These are phyloP conservation scores for Mimosa pudica DNA, from an alignment of 306 rosid species.

Conservation along the genomic window DNA sequence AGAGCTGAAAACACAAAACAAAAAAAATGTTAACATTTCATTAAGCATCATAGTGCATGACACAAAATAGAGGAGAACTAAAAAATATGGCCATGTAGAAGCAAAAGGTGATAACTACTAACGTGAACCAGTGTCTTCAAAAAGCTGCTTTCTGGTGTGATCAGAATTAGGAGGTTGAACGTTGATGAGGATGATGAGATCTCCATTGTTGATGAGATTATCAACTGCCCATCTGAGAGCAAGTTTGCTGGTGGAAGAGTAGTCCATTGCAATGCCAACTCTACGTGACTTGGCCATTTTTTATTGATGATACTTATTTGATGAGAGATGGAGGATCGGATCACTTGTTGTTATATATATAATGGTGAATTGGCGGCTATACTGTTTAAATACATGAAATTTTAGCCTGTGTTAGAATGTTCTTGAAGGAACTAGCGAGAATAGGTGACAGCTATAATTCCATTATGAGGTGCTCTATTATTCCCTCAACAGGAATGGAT, in stretches of 20 bases:
- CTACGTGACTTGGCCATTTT: constrained; percentile 48
- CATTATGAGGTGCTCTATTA: not conserved
- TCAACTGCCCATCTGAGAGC: constrained; percentile 74
- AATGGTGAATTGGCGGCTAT: constrained; percentile 1
- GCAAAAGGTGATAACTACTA: not conserved
- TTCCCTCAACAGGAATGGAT: not conserved
- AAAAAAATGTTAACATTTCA: not conserved
- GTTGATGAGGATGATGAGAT: constrained; percentile 60
- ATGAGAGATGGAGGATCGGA: constrained; percentile 2
- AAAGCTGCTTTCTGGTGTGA: constrained; percentile 67
- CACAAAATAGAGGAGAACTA: not conserved
- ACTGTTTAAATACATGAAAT: constrained; percentile 13
- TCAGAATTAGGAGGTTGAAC: constrained; percentile 62
- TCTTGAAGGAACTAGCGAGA: constrained; percentile 30
- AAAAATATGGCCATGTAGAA: not conserved
- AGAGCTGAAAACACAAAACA: constrained; percentile 50
- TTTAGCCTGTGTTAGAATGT: constrained; percentile 4
- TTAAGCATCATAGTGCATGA: not conserved
- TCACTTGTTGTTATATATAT: constrained; percentile 20
- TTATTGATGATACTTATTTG: not conserved
- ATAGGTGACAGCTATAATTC: not conserved
- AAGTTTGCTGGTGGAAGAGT: constrained; percentile 67
- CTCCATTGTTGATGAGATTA: constrained; percentile 55
- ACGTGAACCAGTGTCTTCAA: constrained; percentile 68
- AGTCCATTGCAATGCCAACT: constrained; percentile 77